Percentiles rank a stretch among this genome's conserved stretches.
Evolutionary conservation across 2,329 filamentous ascomycete species (phyloP).

Genomic region (Hypoxylon sp.): DNA sequence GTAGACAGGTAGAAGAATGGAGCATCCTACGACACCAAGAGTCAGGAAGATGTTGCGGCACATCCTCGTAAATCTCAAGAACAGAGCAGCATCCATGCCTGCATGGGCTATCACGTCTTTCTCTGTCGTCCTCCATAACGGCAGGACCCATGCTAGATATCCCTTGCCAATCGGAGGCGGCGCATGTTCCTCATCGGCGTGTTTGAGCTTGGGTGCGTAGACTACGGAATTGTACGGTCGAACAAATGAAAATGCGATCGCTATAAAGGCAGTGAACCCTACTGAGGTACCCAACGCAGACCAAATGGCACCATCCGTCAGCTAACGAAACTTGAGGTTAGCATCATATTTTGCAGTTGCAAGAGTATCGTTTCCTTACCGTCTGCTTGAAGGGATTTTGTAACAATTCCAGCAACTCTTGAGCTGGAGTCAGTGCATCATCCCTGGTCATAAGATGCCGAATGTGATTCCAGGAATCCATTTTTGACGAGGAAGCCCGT

Average conservation of each 20-base stretch:
- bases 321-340: conserved; percentile 48
- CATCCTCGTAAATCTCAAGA: conserved; percentile 90
- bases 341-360: conserved; percentile 8
- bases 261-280: conserved; percentile 77
- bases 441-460: conserved; percentile 34
- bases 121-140: conserved; percentile 83
- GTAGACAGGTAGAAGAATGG: conserved; percentile 85
- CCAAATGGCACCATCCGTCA: conserved; percentile 72
- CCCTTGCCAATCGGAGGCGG: conserved; percentile 88
- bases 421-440: conserved; percentile 49
- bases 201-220: conserved; percentile 93
- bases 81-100: conserved; percentile 90
- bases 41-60: conserved; percentile 87
- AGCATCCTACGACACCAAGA: conserved; percentile 78
- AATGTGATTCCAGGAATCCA: conserved; percentile 37
- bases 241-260: conserved; percentile 85
- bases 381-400: conserved; percentile 63
- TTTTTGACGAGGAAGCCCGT: conserved; percentile 29
- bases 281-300: conserved; percentile 85
- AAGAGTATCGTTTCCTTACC: conserved; percentile 50
- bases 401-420: conserved; percentile 62
- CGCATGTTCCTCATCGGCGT: conserved; percentile 89
- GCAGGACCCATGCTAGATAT: conserved; percentile 87
- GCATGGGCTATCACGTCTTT: conserved; percentile 81
- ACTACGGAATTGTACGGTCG: conserved; percentile 92